Evolutionary conservation across 2,329 filamentous ascomycete species (phyloP), one percentile per base, ranked within the genome.

Genomic region (Pestalotiopsis sp.): DNA sequence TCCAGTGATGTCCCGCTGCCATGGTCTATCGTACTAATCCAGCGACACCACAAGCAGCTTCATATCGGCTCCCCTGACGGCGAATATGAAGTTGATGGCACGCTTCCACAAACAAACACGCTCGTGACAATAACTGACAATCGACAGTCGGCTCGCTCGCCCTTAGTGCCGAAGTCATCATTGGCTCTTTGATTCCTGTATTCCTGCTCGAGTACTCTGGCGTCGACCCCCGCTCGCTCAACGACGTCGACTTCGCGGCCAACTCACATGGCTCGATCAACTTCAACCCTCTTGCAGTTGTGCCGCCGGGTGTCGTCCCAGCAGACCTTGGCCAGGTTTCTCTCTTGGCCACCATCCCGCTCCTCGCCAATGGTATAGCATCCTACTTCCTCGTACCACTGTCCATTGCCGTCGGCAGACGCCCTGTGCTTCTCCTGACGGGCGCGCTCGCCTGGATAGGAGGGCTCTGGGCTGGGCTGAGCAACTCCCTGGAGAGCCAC

Each of bases 331-430:
- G 67, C 64, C 71, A 75, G 61, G 72, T 79, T 13, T 71, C 75
- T 10, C 71, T 78, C 67, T 70, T 81, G 17, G 75, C 77, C 1
- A 79, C 78, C 1, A 71, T 79, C 4, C 79, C 80, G 38, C 71
- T 80, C 17, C 69, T 81, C 35, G 75, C 76, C 65, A 79, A 79
- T 64, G 79, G 79, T n/a, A 72, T 76, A 14, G 76, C 78, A 3
- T 76, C 75, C 35, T 79, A 79, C 70, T 66, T 80, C n/a, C 75
- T 80, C n/a, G 74, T 81, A 0, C 79, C 80, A 6, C 71, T 81
- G n/a, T 80, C 78, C 1, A 78, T 78, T 17, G 78, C 73, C 58
- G 71, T 80, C 38, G 80, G 80, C 5, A 77, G 80, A 11, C 75
- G 80, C 1, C 79, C 78, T 0, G 75, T 81, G 4, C 70, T 81